Evolutionary conservation across 441 rosid species (phyloP).

Genomic region (Corymbia citriodora): DNA sequence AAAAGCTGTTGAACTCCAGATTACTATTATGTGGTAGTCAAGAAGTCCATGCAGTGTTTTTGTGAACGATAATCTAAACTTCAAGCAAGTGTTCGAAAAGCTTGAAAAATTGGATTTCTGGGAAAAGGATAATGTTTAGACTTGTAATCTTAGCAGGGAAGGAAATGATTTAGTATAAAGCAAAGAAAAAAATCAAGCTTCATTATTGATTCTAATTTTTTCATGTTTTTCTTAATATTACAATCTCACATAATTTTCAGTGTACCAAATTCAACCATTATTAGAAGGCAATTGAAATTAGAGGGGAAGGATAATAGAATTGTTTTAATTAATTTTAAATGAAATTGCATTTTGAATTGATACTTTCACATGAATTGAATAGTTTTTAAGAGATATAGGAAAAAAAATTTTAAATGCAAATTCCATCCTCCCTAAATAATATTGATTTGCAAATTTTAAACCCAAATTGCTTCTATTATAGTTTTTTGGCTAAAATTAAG

Average conservation of each 20-base stretch:
- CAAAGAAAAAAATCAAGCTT: background rate
- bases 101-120: background rate
- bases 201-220: background rate
- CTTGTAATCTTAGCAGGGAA: background rate
- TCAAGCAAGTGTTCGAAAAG: background rate
- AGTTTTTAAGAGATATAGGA: background rate
- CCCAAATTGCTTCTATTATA: background rate
- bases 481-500: background rate
- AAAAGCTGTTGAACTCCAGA: background rate
- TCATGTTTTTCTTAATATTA: background rate
- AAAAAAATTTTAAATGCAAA: background rate
- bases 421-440: background rate
- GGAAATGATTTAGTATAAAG: background rate
- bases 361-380: background rate
- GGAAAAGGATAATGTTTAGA: background rate
- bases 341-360: background rate
- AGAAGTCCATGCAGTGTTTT: background rate
- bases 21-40: background rate
- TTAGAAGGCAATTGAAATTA: background rate
- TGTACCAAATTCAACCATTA: background rate
- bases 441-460: background rate
- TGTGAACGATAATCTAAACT: background rate
- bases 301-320: background rate
- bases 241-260: background rate
- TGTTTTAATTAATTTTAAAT: background rate